Conservation (phyloP, 768 basidiomycete species). For the Naematelia aurantialba region DNA sequence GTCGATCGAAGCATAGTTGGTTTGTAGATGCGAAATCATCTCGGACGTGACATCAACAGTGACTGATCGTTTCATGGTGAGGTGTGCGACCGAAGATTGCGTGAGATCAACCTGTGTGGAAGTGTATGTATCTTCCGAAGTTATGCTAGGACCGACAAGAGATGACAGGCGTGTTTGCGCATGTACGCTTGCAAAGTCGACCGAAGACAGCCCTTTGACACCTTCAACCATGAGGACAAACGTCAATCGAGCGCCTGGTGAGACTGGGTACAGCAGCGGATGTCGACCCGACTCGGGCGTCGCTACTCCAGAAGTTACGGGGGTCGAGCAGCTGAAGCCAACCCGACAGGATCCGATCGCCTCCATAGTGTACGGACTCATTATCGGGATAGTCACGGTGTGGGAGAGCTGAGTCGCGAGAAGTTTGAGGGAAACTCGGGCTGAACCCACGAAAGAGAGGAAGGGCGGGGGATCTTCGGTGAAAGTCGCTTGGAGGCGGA, state of each 20-base stretch:
- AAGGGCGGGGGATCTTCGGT: conserved; percentile 81
- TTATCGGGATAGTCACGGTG: conserved; percentile 75
- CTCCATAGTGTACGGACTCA: conserved; percentile 88
- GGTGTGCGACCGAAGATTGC: conserved; percentile 64
- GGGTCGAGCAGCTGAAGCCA: conserved; percentile 67
- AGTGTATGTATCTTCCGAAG: conserved; percentile 75
- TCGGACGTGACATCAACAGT: conserved; percentile 71
- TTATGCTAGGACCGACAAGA: conserved; percentile 67
- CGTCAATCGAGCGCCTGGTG: conserved; percentile 53
- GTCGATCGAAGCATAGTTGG: conserved; percentile 79
- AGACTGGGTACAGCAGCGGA: conserved; percentile 4
- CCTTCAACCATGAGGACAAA: conserved; percentile 82
- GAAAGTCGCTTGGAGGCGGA: conserved; percentile 89
- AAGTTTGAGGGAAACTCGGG: conserved; percentile 73
- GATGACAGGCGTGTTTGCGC: conserved; percentile 83
- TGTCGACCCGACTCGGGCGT: conserved; percentile 24
- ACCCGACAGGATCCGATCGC: conserved; percentile 92
- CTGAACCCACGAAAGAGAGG: conserved; percentile 89
- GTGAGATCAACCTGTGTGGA: conserved; percentile 74
- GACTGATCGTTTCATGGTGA: conserved; percentile 79
- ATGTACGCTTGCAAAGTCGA: conserved; percentile 82
- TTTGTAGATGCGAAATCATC: conserved; percentile 66
- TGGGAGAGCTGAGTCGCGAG: conserved; percentile 73
- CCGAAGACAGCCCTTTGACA: conserved; percentile 82
- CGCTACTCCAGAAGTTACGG: conserved; percentile 51